phyloP scores from a whole-genome alignment of 2,329 filamentous ascomycete genomes.

The Neopestalotiopsis sp. region DNA sequence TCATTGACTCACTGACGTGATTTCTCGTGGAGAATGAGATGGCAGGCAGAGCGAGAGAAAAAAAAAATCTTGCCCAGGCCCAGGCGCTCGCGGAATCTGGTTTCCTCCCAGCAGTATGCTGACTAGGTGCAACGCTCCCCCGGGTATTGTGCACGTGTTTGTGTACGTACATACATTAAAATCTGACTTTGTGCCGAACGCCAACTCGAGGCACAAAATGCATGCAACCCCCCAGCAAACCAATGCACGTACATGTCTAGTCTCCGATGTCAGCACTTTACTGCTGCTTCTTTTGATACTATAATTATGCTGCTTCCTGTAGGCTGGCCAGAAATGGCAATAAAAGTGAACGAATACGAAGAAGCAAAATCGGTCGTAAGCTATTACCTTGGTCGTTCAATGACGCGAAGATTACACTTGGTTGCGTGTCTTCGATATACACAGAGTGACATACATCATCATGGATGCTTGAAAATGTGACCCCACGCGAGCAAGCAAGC shows the following conservation, averaged over 20 bases:
- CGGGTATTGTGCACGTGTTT: background rate
- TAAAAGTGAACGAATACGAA: background rate
- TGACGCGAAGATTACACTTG: background rate
- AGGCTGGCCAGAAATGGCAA: background rate
- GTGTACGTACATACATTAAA: background rate
- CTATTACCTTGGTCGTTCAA: background rate
- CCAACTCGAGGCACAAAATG: background rate
- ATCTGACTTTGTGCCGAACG: background rate
- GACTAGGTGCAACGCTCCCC: background rate
- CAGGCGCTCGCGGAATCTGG: no score
- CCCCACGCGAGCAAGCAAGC: background rate
- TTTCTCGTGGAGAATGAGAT: background rate
- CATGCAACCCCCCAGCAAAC: background rate
- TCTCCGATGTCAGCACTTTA: conserved; percentile 1
- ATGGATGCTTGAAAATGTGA: background rate
- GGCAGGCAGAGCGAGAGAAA: no score
- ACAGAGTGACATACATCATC: background rate
- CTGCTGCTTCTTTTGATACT: background rate
- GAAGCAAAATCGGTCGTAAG: background rate
- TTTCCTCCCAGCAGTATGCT: background rate
- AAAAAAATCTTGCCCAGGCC: no score
- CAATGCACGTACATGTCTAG: background rate
- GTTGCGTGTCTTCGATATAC: background rate
- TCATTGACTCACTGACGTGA: background rate
- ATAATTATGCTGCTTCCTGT: background rate